These are phyloP conservation scores for Saccharomyces eubayanus DNA, from an alignment of 805 yeast species.

Conservation along the genomic window DNA sequence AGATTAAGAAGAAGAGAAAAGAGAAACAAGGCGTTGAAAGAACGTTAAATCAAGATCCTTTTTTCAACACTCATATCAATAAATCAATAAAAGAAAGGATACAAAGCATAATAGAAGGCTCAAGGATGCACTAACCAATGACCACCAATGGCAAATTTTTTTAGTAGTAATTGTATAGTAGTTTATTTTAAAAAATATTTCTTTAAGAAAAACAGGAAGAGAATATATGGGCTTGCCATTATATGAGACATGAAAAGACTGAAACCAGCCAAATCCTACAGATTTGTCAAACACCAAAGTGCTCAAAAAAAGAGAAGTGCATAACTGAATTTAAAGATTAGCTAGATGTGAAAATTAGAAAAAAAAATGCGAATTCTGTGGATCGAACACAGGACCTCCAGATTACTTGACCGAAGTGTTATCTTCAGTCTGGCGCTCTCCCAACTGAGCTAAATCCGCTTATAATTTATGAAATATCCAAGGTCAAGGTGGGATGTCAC, in stretches of 20 bases:
- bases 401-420: constrained; percentile 23
- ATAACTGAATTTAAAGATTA: neutral
- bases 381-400: constrained; percentile 87
- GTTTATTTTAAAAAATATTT: neutral
- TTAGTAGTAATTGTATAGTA: neutral
- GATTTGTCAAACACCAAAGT: no score
- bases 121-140: neutral
- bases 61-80: neutral
- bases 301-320: no score
- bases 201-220: neutral
- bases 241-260: no score
- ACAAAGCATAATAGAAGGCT: neutral
- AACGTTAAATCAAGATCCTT: constrained; percentile 47
- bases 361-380: constrained; percentile 54
- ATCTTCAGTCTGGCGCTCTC: constrained; percentile 40
- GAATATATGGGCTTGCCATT: no score
- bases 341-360: constrained; percentile 1
- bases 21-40: constrained; percentile 88
- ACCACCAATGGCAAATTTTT: neutral
- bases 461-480: neutral
- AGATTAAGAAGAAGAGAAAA: constrained; percentile 85
- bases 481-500: no score
- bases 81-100: neutral
- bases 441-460: constrained; percentile 39
- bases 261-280: no score